A percentile compares a stretch with the other conserved stretches of the same genome.
phyloP scores from a whole-genome alignment of 257 asterid species.

The Rehmannia glutinosa region DNA sequence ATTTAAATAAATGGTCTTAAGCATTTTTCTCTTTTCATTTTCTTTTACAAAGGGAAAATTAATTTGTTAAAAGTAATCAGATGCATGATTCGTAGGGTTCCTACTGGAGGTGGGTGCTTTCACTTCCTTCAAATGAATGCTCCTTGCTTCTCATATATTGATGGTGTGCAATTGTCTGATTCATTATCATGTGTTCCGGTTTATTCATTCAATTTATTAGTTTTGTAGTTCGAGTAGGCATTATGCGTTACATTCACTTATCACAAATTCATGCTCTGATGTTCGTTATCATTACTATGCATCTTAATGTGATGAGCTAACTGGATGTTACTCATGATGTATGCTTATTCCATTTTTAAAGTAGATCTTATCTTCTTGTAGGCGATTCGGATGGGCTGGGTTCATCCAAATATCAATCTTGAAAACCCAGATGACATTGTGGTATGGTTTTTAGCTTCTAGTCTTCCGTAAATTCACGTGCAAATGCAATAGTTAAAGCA shows the following conservation, averaged over 20 bases:
- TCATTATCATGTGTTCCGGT: not conserved
- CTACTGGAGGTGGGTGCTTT: not conserved
- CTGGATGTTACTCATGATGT: conserved; percentile 12
- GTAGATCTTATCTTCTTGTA: conserved; percentile 30
- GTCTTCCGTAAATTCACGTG: conserved; percentile 4
- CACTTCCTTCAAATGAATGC: not conserved
- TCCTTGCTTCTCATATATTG: conserved; percentile 9
- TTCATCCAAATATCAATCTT: conserved; percentile 95
- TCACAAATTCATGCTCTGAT: no score
- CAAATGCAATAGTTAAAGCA: not conserved
- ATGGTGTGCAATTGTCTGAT: not conserved
- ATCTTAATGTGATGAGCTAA: conserved; percentile 6
- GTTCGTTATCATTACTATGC: not conserved
- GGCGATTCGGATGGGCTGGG: conserved; percentile 96
- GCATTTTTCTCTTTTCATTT: no score
- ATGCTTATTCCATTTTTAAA: conserved; percentile 2
- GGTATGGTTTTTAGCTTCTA: conserved; percentile 47
- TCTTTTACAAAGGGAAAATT: no score
- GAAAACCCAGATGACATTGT: conserved; percentile 89
- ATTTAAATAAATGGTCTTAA: no score
- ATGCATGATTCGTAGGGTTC: conserved; percentile 9
- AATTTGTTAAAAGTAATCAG: not conserved
- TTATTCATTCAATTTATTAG: no score
- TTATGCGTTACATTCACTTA: not conserved
- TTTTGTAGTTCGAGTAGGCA: no score